Evolutionary conservation across 2,329 filamentous ascomycete genomes (phyloP), one percentile per base, ranked within the genome.

Genomic region (Sphaerulina vaccinii): DNA sequence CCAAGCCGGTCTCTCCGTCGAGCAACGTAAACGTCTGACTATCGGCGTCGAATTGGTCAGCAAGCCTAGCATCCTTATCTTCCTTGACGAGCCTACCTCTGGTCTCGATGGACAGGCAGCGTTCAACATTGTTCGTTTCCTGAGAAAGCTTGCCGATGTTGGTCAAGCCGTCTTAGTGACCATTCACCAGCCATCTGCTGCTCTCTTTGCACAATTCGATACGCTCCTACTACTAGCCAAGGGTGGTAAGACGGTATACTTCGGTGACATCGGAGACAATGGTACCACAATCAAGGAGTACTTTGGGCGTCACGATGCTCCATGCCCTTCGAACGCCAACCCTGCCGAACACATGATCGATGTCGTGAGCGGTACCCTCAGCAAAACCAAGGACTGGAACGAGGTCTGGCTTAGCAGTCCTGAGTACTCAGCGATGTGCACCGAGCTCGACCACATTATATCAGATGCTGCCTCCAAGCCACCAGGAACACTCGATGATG

Each of bases 131-230:
- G 76, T 86, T 5, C 79, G 82, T 0, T 86, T 87, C 68, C 65
- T 88, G 15, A 75, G 82, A 9, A 86, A 86, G 65, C 74, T 88
- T 0, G 83, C 84, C 6, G 79, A 82, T 42, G 78, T 77, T 1
- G 85, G 85, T 0, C 85, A 88, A 60, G 83, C 85, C 3, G 79
- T 88, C 1, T 70, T 88, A 1, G 82, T 83, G 54, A 88, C 85
- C 0, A 87, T 88, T 35, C 85, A 88, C 59, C 58, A 88, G 65
- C 85, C 85, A 0, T 85, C 82, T 1, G 81, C 83, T 0, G 78
- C 83, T 8, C 71, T 88, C 0, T 87, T 88, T 48, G 76, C 82
- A 7, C 76, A 84, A 24, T 88, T 88, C 52, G 85, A 88, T 56
- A 79, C 77, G 1, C 76, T 88, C 0, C 72, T 87, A 1, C 71